phyloP scores from a whole-genome alignment of 768 basidiomycete genomes.

The Calocera cornea region DNA sequence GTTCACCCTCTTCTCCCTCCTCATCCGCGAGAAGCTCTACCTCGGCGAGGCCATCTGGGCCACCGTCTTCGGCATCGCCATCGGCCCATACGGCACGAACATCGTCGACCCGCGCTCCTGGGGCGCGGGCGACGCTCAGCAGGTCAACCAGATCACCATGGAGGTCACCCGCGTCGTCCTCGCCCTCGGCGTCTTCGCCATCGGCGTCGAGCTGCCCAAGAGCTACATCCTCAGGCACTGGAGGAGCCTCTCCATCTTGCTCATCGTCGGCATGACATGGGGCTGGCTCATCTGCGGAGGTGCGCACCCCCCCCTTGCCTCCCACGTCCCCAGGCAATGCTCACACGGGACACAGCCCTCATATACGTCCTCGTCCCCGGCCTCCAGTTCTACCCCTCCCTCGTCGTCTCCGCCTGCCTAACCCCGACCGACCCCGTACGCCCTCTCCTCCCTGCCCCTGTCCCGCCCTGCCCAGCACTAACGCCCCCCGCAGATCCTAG shows the following conservation, averaged over 20 bases:
- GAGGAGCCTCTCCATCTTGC: slow-evolving; percentile 72
- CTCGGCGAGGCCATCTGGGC: slow-evolving; percentile 96
- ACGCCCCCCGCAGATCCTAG: not conserved
- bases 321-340: no score
- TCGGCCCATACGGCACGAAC: slow-evolving; percentile 72
- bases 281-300: slow-evolving; percentile 9
- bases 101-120: slow-evolving; percentile 74
- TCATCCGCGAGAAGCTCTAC: slow-evolving; percentile 83
- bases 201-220: slow-evolving; percentile 94
- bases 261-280: slow-evolving; percentile 37
- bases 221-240: slow-evolving; percentile 91
- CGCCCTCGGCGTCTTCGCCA: slow-evolving; percentile 93
- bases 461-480: not conserved
- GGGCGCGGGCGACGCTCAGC: slow-evolving; percentile 37
- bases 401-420: not conserved
- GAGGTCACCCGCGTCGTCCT: slow-evolving; percentile 87
- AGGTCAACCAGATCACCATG: slow-evolving; percentile 65
- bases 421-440: not conserved
- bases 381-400: not conserved
- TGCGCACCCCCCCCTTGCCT: not conserved
- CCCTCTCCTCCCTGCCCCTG: not conserved
- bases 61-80: slow-evolving; percentile 81
- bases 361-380: not conserved
- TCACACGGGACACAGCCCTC: not conserved
- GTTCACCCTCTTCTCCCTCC: slow-evolving; percentile 92